These are phyloP conservation scores for Echinochloa phyllopogon DNA, from an alignment of 176 grass and related monocot genomes.

Conservation along the genomic window DNA sequence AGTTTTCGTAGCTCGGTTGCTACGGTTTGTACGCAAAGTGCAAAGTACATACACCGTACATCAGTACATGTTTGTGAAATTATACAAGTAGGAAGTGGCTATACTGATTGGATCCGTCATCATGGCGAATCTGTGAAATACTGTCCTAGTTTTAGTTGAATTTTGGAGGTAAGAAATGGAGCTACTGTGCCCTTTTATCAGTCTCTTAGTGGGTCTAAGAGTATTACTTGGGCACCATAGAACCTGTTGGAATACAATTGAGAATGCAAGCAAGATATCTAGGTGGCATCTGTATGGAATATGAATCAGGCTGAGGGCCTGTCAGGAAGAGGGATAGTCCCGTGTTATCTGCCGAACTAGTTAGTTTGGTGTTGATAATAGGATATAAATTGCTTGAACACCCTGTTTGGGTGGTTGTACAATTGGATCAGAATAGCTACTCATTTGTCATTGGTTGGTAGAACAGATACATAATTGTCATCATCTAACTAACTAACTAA, in stretches of 20 bases:
- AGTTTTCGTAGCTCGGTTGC: background rate
- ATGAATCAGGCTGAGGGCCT: background rate
- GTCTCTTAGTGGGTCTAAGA: background rate
- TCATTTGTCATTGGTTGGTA: background rate
- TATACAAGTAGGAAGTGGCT: background rate
- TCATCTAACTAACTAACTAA: constrained; percentile 7
- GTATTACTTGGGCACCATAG: background rate
- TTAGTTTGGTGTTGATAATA: background rate
- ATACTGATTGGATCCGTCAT: background rate
- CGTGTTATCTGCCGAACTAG: background rate
- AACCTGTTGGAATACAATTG: background rate
- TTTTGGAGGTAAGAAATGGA: background rate
- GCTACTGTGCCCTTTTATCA: background rate
- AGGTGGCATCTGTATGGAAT: background rate
- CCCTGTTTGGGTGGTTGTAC: background rate
- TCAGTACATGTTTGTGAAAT: background rate
- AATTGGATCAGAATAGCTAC: background rate
- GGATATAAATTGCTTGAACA: background rate
- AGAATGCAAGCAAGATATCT: background rate
- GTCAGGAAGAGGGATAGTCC: background rate
- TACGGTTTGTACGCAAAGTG: background rate
- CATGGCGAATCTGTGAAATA: background rate
- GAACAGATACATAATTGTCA: background rate
- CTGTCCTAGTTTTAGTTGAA: background rate
- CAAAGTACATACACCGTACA: background rate